Percentiles rank a stretch among this genome's conserved stretches.
phyloP scores from a whole-genome alignment of 176 grass and related monocot species.

The Carex littledalei region DNA sequence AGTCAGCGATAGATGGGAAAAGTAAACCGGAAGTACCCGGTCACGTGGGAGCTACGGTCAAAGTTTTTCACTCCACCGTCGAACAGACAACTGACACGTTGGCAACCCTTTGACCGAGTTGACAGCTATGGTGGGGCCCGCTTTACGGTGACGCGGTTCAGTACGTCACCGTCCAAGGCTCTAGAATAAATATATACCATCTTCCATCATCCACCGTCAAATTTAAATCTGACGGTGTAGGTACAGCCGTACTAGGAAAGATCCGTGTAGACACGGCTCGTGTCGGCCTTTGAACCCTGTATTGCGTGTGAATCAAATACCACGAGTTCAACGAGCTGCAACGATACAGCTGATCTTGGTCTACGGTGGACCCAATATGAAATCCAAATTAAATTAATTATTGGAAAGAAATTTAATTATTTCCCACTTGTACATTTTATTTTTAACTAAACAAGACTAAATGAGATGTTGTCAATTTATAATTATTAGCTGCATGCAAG shows the following conservation, averaged over 20 bases:
- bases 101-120: conserved; percentile 22
- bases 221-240: conserved; percentile 28
- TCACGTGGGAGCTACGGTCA: conserved; percentile 25
- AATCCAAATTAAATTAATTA: not conserved
- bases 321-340: not conserved
- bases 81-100: conserved; percentile 24
- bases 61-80: conserved; percentile 31
- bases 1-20: conserved; percentile 45
- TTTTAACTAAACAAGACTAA: not conserved
- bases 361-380: not conserved
- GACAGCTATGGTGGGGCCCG: not conserved
- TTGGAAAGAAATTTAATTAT: not conserved
- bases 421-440: not conserved
- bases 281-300: not conserved
- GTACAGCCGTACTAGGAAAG: not conserved
- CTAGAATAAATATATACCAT: not conserved
- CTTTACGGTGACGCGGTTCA: not conserved
- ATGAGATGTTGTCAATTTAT: not conserved
- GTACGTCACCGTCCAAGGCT: not conserved
- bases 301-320: not conserved
- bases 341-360: not conserved
- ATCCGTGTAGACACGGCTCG: not conserved
- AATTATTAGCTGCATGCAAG: too few species aligned
- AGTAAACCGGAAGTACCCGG: conserved; percentile 32
- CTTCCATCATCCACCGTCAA: not conserved